Conservation (phyloP, 2,329 filamentous ascomycete species). For the Magnaporthiopsis poae region DNA sequence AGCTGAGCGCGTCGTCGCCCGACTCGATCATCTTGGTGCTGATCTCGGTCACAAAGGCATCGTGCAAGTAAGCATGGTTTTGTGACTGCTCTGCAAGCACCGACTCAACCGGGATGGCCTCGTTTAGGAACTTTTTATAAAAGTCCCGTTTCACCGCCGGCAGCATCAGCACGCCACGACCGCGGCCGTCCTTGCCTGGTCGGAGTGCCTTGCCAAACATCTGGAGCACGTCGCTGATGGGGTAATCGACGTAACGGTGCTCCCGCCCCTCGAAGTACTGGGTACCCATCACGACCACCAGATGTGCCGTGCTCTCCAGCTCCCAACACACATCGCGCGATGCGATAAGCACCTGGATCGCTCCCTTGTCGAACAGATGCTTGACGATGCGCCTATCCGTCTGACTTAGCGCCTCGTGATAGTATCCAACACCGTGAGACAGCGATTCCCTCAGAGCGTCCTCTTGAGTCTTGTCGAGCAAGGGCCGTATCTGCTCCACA, state of each 20-base stretch:
- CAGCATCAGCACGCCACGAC: conserved; percentile 91
- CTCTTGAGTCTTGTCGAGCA: conserved; percentile 77
- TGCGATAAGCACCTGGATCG: conserved; percentile 70
- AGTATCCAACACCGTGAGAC: conserved; percentile 91
- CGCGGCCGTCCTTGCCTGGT: conserved; percentile 66
- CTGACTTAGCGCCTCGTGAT: conserved; percentile 80
- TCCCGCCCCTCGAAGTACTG: conserved; percentile 95
- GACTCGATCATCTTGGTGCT: conserved; percentile 92
- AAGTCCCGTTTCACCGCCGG: conserved; percentile 90
- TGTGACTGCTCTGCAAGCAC: conserved; percentile 43
- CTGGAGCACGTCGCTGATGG: conserved; percentile 84
- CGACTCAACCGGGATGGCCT: conserved; percentile 89
- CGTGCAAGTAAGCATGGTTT: conserved; percentile 72
- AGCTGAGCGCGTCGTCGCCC: conserved; percentile 93
- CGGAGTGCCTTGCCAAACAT: conserved; percentile 94
- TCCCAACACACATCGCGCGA: conserved; percentile 93
- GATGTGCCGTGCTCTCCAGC: conserved; percentile 73
- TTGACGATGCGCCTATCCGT: conserved; percentile 91
- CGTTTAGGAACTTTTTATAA: conserved; percentile 97
- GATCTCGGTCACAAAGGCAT: conserved; percentile 93
- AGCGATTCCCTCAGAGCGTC: conserved; percentile 78
- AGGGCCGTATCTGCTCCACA: conserved; percentile 67
- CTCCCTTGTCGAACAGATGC: conserved; percentile 79
- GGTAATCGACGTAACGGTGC: conserved; percentile 94
- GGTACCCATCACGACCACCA: conserved; percentile 94